Conservation (phyloP, 2,329 filamentous ascomycete genomes). For the Botrytis aclada region DNA sequence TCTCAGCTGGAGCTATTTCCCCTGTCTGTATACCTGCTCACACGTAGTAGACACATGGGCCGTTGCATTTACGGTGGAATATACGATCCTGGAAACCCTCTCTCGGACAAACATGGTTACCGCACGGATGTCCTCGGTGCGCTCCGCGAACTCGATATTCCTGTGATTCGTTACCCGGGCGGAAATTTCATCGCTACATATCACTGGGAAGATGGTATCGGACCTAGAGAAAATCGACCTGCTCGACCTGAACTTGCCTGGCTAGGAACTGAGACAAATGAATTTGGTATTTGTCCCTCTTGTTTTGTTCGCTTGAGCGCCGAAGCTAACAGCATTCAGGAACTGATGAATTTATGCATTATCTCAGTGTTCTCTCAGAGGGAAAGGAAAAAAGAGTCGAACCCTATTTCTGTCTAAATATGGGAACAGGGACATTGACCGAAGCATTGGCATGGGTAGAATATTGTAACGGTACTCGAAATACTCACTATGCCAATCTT, state of each 20-base stretch:
- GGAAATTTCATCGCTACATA: conserved; percentile 85
- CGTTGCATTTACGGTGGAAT: conserved; percentile 85
- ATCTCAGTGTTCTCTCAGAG: conserved; percentile 67
- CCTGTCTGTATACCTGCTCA: background rate
- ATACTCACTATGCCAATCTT: conserved; percentile 80
- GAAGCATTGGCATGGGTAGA: conserved; percentile 72
- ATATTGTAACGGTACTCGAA: conserved; percentile 76
- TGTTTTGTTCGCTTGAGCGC: background rate
- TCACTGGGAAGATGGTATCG: conserved; percentile 80
- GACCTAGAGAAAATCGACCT: conserved; percentile 67
- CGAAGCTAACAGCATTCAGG: conserved; percentile 22
- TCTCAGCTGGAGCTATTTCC: too few relatives aligned
- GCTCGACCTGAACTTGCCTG: conserved; percentile 68
- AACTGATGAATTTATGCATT: conserved; percentile 82
- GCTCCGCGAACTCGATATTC: conserved; percentile 69
- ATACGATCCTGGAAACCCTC: conserved; percentile 70
- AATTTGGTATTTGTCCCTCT: conserved; percentile 55
- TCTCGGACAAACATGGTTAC: conserved; percentile 74
- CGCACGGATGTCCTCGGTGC: conserved; percentile 74
- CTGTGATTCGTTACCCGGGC: conserved; percentile 76
- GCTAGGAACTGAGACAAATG: conserved; percentile 72
- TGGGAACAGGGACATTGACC: conserved; percentile 66
- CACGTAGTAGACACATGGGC: conserved; percentile 68
- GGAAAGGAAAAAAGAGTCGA: conserved; percentile 61
- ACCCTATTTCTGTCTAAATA: conserved; percentile 77